Base-by-base conservation (phyloP, 2,329 filamentous ascomycete species). In the Aspergillus bombycis region DNA sequence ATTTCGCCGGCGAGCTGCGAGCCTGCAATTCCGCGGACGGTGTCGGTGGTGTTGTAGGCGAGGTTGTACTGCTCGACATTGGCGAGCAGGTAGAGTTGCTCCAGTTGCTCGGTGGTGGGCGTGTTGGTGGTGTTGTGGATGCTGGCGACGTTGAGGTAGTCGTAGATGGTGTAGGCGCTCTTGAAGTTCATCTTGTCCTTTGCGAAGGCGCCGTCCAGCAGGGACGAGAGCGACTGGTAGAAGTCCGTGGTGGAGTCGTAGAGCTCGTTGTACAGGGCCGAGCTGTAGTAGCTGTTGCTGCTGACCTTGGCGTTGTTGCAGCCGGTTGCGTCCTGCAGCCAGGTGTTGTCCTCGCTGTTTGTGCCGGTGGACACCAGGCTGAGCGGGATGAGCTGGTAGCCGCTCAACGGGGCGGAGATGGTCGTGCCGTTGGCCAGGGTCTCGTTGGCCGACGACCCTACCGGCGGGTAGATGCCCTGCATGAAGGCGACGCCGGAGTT, bases 391-490 rank as follows among this genome's bases (percentile, higher is more conserved):
- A 95, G 86, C 78, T 97, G 94, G 75, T 93, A 96, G 30, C 93
- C 93, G 65, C 87, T 83, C 72, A 96, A 80, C 0, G 94, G 93
- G 1, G 88, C 81, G 62, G 87, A 80, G 14, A 94, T 82, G 4
- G 79, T 81, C 26, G 86, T 86, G 57, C 90, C 90, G 77, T 96
- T 93, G 70, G 86, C 87, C 46, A 97, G 85, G 2, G 82, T 87
- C 78, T 91, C 84, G 41, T 83, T 79, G 11, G 84, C 82, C 1
- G 80, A 74, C 7, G 78, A 74, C 2, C 88, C 88, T 1, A 89
- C 87, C 1, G 94, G 92, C 11, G 94, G 94, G 75, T 97, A 97
- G 23, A 97, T 83, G 34, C 89, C 93, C 80, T 97, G 94, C 34
- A 94, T 80, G 81, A 96, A 97, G 36, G 87, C 91, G 53, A 86